Evolutionary conservation across 768 basidiomycete genomes (phyloP).

Genomic region (Suillus subluteus): DNA sequence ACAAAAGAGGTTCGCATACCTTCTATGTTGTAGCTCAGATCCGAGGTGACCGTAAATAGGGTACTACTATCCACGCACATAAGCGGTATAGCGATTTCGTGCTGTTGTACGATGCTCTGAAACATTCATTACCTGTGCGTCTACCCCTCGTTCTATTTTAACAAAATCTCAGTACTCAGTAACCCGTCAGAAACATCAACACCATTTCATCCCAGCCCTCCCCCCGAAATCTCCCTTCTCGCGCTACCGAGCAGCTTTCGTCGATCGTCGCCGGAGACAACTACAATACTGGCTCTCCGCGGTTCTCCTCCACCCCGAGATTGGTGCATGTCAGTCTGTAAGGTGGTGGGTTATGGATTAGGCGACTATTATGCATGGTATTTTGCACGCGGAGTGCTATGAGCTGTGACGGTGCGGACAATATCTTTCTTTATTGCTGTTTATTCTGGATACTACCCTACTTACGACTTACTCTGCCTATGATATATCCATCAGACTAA

Average conservation of each 20-base stretch:
- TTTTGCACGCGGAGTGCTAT: neutral
- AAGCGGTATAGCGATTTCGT: constrained; percentile 73
- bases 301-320: constrained; percentile 69
- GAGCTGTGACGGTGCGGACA: neutral
- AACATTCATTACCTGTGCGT: constrained; percentile 56
- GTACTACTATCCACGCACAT: constrained; percentile 64
- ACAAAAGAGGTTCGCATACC: constrained; percentile 54
- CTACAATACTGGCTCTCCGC: constrained; percentile 70
- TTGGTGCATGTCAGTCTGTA: constrained; percentile 64
- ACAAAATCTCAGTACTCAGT: neutral
- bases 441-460: constrained; percentile 1
- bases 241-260: constrained; percentile 67
- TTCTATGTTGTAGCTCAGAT: neutral
- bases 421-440: neutral
- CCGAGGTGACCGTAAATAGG: constrained; percentile 35
- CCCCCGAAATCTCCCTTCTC: constrained; percentile 73
- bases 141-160: constrained; percentile 7
- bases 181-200: constrained; percentile 43
- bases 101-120: constrained; percentile 51
- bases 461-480: neutral
- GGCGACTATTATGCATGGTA: too few species aligned
- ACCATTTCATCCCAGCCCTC: constrained; percentile 55
- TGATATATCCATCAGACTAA: neutral
- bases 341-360: constrained; percentile 62
- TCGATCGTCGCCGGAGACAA: constrained; percentile 60